These are phyloP conservation scores for Fraxinus velutina DNA, from an alignment of 305 asterid genomes.

Conservation along the genomic window DNA sequence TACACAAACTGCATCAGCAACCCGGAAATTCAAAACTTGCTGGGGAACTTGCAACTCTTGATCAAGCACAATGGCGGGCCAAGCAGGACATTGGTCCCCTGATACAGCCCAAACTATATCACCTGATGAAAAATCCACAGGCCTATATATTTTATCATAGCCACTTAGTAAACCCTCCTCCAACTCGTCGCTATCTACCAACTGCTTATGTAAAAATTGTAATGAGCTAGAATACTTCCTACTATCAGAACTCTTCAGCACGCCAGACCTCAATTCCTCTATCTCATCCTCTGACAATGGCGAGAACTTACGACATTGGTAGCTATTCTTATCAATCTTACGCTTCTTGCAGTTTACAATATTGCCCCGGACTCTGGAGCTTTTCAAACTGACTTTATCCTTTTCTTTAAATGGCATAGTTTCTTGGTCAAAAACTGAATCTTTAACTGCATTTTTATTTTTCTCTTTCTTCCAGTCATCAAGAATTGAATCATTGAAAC, in stretches of 20 bases:
- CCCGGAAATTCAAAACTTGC: slow-evolving; percentile 66
- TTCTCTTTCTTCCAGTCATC: slow-evolving; percentile 92
- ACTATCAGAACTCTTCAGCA: slow-evolving; percentile 27
- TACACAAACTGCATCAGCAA: slow-evolving; percentile 65
- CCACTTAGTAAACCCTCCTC: slow-evolving; percentile 52
- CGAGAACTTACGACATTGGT: slow-evolving; percentile 52
- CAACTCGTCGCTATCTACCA: slow-evolving; percentile 49
- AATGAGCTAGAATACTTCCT: slow-evolving; percentile 45
- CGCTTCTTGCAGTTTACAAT: slow-evolving; percentile 33
- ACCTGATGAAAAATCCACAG: slow-evolving; percentile 58
- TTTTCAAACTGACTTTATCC: slow-evolving; percentile 38
- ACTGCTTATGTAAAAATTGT: slow-evolving; percentile 38
- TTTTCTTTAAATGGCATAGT: slow-evolving; percentile 49
- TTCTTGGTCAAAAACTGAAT: slow-evolving; percentile 58
- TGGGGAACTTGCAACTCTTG: slow-evolving; percentile 70
- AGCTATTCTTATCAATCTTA: slow-evolving; percentile 28
- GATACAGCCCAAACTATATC: slow-evolving; percentile 93
- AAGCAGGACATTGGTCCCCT: slow-evolving; percentile 75
- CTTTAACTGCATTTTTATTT: slow-evolving; percentile 36
- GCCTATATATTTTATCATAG: slow-evolving; percentile 43
- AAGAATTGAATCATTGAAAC: slow-evolving; percentile 82
- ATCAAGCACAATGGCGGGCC: slow-evolving; percentile 98
- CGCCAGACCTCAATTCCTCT: slow-evolving; percentile 51
- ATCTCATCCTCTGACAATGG: slow-evolving; percentile 57
- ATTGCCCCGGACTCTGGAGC: slow-evolving; percentile 37